Conservation (phyloP, 305 asterid species). For the Ilex paraguariensis region DNA sequence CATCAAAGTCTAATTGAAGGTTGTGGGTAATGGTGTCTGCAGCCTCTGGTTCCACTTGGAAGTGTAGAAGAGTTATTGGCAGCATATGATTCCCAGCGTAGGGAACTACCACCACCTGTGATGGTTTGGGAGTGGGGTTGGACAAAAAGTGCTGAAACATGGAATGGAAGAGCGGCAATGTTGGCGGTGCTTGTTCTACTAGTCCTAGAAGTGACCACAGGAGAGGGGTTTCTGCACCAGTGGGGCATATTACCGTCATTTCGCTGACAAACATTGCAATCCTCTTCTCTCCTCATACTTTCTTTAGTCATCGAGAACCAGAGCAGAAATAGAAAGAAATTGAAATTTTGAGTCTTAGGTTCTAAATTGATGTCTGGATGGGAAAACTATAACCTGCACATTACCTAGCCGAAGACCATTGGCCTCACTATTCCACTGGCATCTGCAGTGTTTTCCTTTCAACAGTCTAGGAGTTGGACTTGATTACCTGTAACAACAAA, state of each 20-base stretch:
- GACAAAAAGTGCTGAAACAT: slow-evolving; percentile 98
- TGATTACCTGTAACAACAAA: too few relatives aligned
- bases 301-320: neutral
- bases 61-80: slow-evolving; percentile 96
- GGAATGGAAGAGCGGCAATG: slow-evolving; percentile 99
- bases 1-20: slow-evolving; percentile 4
- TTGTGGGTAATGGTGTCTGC: slow-evolving; percentile 24
- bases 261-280: slow-evolving; percentile 26
- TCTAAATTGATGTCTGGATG: too few relatives aligned
- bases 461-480: too few relatives aligned
- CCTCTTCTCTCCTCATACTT: neutral
- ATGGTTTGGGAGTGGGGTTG: slow-evolving; percentile 98
- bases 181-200: slow-evolving; percentile 77
- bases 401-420: too few relatives aligned
- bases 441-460: too few relatives aligned
- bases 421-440: too few relatives aligned
- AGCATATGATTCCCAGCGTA: slow-evolving; percentile 89
- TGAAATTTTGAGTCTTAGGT: neutral
- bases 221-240: slow-evolving; percentile 90
- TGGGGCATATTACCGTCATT: slow-evolving; percentile 77
- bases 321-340: neutral
- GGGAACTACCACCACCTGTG: slow-evolving; percentile 94
- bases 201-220: slow-evolving; percentile 87
- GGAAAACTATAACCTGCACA: too few relatives aligned
- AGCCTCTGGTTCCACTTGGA: slow-evolving; percentile 97